Evolutionary conservation across 257 asterid genomes (phyloP).

Genomic region (Linderniella brevidens): DNA sequence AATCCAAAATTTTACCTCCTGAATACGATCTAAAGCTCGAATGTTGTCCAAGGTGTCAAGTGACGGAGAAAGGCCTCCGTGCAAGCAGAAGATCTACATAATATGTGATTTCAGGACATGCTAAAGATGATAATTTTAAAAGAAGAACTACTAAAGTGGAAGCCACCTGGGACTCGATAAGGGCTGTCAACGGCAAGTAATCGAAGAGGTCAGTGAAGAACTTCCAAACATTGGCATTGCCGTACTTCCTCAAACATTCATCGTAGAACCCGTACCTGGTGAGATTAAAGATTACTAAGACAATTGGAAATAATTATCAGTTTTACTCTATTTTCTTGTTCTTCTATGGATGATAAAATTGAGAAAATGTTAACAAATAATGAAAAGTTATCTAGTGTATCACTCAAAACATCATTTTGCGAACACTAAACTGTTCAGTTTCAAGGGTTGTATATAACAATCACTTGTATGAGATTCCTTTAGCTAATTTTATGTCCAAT

Average conservation of each 20-base stretch:
- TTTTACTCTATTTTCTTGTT: neutral
- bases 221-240: constrained; percentile 99
- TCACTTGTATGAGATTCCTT: no score
- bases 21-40: constrained; percentile 93
- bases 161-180: constrained; percentile 96
- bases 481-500: no score
- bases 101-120: constrained; percentile 11
- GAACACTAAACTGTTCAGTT: no score
- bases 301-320: no score
- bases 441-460: no score
- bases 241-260: constrained; percentile 98
- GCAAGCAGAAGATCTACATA: constrained; percentile 80
- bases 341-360: neutral
- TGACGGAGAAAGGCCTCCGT: constrained; percentile 98
- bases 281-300: no score
- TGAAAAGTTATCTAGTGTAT: no score
- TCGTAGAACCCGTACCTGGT: constrained; percentile 91
- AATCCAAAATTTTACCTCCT: constrained; percentile 47
- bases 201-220: constrained; percentile 94
- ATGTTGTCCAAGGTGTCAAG: constrained; percentile 90
- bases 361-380: no score
- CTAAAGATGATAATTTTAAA: constrained; percentile 8
- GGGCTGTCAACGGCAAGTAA: constrained; percentile 96
- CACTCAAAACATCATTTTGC: no score
- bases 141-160: constrained; percentile 5